Evolutionary conservation across 129 eudicot species (phyloP).

Genomic region (Flaveria robusta): DNA sequence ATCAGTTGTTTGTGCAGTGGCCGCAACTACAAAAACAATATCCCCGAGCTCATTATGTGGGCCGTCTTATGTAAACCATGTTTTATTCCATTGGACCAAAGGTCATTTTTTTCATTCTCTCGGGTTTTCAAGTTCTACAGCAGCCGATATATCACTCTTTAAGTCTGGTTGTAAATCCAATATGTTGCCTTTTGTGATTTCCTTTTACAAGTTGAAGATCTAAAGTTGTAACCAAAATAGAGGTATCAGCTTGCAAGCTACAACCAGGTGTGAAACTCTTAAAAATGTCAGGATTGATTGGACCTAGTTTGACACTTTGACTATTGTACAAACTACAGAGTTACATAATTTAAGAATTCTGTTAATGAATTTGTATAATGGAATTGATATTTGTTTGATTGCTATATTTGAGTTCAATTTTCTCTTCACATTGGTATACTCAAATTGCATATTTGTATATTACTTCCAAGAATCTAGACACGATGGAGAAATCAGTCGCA

Average conservation of each 20-base stretch:
- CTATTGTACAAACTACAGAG: background rate
- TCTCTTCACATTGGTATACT: background rate
- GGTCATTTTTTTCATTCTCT: background rate
- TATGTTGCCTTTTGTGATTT: conserved; percentile 11
- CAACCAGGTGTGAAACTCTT: background rate
- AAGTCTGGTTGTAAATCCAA: background rate
- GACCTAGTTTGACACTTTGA: conserved; percentile 3
- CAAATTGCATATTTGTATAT: background rate
- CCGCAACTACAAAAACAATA: conserved; percentile 72
- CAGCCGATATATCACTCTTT: background rate
- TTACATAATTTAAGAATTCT: background rate
- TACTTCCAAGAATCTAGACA: background rate
- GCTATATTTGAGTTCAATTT: background rate
- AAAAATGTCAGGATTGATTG: background rate
- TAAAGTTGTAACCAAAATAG: background rate
- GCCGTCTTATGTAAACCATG: conserved; percentile 62
- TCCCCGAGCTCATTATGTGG: conserved; percentile 73
- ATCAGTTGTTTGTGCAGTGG: conserved; percentile 92
- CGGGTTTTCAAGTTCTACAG: background rate
- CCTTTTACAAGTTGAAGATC: conserved; percentile 4
- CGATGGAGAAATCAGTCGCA: too few relatives aligned
- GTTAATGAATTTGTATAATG: background rate
- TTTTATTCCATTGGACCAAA: conserved; percentile 6
- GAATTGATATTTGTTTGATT: background rate
- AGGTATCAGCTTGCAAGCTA: background rate